Evolutionary conservation across 108 stramenopile genomes (phyloP).

Genomic region (Discostella pseudostelligera): DNA sequence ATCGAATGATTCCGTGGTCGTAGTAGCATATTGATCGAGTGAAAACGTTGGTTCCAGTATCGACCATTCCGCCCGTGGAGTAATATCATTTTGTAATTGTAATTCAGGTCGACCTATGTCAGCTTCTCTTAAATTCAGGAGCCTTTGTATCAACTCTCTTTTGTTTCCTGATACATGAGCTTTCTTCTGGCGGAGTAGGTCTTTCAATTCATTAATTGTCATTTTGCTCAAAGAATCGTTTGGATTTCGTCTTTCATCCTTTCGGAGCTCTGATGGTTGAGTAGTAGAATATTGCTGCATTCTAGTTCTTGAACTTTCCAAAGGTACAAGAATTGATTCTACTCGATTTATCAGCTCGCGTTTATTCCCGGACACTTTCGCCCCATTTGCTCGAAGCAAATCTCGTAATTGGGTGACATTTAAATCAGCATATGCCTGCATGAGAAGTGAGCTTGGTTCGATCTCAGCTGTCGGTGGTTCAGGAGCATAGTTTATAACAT

Average conservation of each 20-base stretch:
- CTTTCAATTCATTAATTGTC: conserved; percentile 24
- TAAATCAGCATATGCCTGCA: conserved; percentile 3
- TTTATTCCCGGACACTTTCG: conserved; percentile 1
- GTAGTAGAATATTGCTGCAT: no score
- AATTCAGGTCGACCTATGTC: conserved; percentile 4
- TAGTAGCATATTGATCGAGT: background rate
- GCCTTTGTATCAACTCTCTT: conserved; percentile 8
- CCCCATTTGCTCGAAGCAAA: conserved; percentile 1
- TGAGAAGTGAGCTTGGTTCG: conserved; percentile 2
- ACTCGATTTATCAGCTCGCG: conserved; percentile 12
- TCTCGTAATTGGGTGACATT: conserved; percentile 6
- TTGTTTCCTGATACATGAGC: conserved; percentile 17
- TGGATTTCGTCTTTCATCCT: background rate
- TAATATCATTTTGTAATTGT: background rate
- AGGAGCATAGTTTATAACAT: background rate
- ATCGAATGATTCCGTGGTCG: background rate
- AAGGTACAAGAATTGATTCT: background rate
- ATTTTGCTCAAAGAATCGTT: background rate
- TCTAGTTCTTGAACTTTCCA: background rate
- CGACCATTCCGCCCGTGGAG: conserved; percentile 2
- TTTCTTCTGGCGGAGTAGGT: conserved; percentile 2
- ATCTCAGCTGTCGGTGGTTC: conserved; percentile 2
- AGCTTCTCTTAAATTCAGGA: conserved; percentile 4
- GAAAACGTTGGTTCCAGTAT: conserved; percentile 17
- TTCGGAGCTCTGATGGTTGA: background rate